phyloP scores from a whole-genome alignment of 75 land plant species.

The Cryptomeria japonica region DNA sequence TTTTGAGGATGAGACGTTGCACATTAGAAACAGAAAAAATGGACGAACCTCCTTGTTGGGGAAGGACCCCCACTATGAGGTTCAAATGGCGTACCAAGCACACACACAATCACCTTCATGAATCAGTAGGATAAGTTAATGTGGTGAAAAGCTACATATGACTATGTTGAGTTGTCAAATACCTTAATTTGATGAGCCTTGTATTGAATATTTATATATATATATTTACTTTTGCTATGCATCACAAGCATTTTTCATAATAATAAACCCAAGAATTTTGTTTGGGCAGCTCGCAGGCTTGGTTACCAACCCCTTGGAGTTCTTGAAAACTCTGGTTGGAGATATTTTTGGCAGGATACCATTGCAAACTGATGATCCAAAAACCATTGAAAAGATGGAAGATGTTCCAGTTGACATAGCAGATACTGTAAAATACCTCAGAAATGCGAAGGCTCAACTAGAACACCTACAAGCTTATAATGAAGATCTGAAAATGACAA shows the following conservation, averaged over 20 bases:
- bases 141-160: background rate
- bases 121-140: background rate
- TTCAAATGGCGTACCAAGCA: background rate
- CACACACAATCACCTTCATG: background rate
- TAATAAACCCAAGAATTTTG: background rate
- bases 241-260: background rate
- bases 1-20: no score
- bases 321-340: conserved; percentile 9
- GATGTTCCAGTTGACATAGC: background rate
- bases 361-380: background rate
- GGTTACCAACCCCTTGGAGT: background rate
- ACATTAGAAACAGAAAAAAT: no score
- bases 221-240: background rate
- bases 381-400: background rate
- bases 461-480: conserved; percentile 8
- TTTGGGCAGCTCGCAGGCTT: conserved; percentile 9
- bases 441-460: background rate
- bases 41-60: background rate
- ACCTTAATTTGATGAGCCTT: background rate
- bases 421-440: conserved; percentile 10
- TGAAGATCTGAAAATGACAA: background rate
- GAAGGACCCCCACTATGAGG: background rate
- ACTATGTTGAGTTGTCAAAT: background rate
- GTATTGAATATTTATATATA: background rate
- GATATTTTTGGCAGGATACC: conserved; percentile 14